Evolutionary conservation across 805 yeast genomes (phyloP).

Genomic region (Spencermartinsiella europaea): DNA sequence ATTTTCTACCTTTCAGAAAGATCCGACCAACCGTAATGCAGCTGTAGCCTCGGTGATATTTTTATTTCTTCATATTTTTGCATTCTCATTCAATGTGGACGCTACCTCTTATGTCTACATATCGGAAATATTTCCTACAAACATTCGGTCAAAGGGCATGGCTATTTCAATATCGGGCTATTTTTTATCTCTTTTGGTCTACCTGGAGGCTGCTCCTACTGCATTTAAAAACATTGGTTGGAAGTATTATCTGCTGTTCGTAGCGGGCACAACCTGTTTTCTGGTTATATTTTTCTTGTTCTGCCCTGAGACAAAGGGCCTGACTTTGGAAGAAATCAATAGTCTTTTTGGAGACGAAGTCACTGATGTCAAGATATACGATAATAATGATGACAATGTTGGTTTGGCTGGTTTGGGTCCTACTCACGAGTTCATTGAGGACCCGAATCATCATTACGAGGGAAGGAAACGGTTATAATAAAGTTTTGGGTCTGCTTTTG

Average conservation of each 20-base stretch:
- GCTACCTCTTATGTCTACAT: constrained; percentile 2
- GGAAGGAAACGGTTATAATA: too few species aligned
- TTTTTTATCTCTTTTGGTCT: constrained; percentile 14
- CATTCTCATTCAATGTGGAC: neutral
- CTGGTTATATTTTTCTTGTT: constrained; percentile 8
- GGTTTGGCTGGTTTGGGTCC: constrained; percentile 59
- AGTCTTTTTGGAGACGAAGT: constrained; percentile 7
- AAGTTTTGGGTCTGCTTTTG: too few species aligned
- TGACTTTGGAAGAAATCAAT: constrained; percentile 16
- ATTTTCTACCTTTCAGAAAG: neutral
- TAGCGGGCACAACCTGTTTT: constrained; percentile 29
- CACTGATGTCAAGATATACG: constrained; percentile 34
- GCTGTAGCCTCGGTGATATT: neutral
- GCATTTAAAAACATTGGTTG: constrained; percentile 40
- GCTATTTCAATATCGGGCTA: neutral
- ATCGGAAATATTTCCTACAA: constrained; percentile 6
- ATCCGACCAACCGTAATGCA: neutral
- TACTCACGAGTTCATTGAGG: constrained; percentile 53
- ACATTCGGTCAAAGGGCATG: constrained; percentile 3
- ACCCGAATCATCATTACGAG: too few species aligned
- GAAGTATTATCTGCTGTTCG: constrained; percentile 36
- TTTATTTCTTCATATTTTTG: neutral
- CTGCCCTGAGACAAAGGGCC: constrained; percentile 14
- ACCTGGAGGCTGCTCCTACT: constrained; percentile 34
- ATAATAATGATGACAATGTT: constrained; percentile 53